A percentile compares a stretch with the other conserved stretches of the same genome.
phyloP scores from a whole-genome alignment of 331 rosid genomes.

The Saraca asoca region DNA sequence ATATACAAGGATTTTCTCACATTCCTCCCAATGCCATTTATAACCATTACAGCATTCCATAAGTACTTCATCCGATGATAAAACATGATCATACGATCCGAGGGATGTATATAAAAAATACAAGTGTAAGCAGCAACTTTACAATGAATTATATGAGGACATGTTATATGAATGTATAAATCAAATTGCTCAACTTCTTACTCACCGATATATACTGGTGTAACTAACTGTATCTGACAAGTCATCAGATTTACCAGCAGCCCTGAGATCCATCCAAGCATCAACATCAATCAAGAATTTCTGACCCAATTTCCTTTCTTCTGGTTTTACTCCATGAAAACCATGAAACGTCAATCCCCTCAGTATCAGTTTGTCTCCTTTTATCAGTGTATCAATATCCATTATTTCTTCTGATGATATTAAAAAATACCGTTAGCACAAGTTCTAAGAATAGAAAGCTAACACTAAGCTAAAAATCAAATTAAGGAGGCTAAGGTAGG shows the following conservation, averaged over 20 bases:
- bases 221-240: constrained; percentile 68
- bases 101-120: no score
- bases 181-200: not conserved
- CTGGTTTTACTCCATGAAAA: constrained; percentile 73
- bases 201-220: constrained; percentile 64
- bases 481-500: not conserved
- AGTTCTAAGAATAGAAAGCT: not conserved
- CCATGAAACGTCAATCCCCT: constrained; percentile 84
- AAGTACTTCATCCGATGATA: no score
- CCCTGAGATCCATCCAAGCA: constrained; percentile 92
- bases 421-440: not conserved
- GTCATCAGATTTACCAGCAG: constrained; percentile 70
- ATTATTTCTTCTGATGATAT: constrained; percentile 31
- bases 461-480: not conserved
- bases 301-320: constrained; percentile 78
- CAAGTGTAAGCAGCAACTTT: no score
- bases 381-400: constrained; percentile 45
- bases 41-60: no score
- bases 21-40: no score
- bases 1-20: no score
- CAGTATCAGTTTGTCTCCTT: constrained; percentile 73
- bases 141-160: no score
- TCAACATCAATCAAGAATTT: constrained; percentile 75
- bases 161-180: no score
- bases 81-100: no score